Evolutionary conservation across 805 yeast species (phyloP), one percentile per base, ranked within the genome.

Genomic region (Saccharomycopsis sp.): DNA sequence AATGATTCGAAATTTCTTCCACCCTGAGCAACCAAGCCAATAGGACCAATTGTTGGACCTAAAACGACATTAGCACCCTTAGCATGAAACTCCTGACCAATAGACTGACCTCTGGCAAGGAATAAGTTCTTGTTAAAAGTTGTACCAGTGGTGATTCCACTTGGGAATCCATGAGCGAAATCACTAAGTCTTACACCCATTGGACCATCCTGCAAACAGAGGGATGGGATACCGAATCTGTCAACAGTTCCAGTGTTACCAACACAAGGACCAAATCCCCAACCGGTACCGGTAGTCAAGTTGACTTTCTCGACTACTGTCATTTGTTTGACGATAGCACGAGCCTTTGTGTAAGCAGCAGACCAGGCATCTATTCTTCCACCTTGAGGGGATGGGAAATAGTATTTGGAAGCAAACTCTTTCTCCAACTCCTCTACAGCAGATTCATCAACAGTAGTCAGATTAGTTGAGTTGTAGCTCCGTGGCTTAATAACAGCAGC

Each of bases 1-100:
- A 82, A 82, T 44, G 83, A 77, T 69, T 83, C 87, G 85, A 86
- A 82, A 68, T 79, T 80, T 63, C 87, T 72, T 3, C 88, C 87
- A 22, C 85, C 87, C 47, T 78, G 79, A 2, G 86, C 87, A 64
- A 82, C 79, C 41, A 75, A 72, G 0, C 87, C 88, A 51, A 83
- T 74, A 9, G 87, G 87, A 0, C 86, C 87, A 47, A 80, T 72
- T 2, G 74, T 73, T 0, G 87, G 88, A 0, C 85, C 86, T 38
- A 83, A 70, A 14, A 79, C 73, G 42, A 81, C 73, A 65, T 82
- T 78, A 15, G 80, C 82, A 24, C 86, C 86, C 65, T 82, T 83
- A 2, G 66, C 70, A 62, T 74, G 75, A 60, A 77, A 78, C 66
- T 83, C 87, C 62, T 73, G 71, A 2, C 86, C 87, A 58, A 83